phyloP scores from a whole-genome alignment of 164 flowering plant species.

The Macadamia tetraphylla region DNA sequence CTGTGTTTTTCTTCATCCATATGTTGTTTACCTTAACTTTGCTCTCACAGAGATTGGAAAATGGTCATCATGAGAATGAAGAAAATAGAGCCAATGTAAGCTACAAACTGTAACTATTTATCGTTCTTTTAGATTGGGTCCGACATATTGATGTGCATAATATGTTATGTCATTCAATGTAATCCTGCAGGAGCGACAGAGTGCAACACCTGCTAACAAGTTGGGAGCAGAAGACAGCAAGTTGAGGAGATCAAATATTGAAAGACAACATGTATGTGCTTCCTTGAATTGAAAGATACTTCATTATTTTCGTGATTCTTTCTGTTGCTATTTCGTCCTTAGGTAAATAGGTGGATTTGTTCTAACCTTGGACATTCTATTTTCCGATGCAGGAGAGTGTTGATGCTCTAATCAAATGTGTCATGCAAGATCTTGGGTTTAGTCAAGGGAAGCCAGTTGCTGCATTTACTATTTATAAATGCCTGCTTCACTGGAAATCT shows the following conservation, averaged over 20 bases:
- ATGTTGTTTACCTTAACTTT: neutral
- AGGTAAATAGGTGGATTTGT: neutral
- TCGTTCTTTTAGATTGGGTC: neutral
- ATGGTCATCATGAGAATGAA: constrained; percentile 64
- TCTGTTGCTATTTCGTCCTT: neutral
- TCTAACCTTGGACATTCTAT: constrained; percentile 1
- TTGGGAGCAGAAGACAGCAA: constrained; percentile 51
- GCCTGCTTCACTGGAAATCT: constrained; percentile 69
- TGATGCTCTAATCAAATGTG: constrained; percentile 86
- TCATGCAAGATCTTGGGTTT: constrained; percentile 70
- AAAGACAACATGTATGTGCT: constrained; percentile 75
- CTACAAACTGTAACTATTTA: neutral
- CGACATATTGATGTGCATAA: neutral
- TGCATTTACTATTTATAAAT: constrained; percentile 58
- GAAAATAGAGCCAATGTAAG: constrained; percentile 42
- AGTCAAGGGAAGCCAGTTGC: constrained; percentile 72
- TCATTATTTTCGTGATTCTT: constrained; percentile 1
- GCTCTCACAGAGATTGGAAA: constrained; percentile 57
- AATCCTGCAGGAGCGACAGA: constrained; percentile 58
- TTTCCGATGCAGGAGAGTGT: constrained; percentile 66
- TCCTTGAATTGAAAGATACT: neutral
- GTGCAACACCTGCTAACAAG: constrained; percentile 44
- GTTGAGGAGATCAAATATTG: constrained; percentile 52
- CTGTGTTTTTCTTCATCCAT: neutral
- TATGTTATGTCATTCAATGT: constrained; percentile 2